Evolutionary conservation across 164 flowering plant genomes (phyloP).

Genomic region (Amborella trichopoda): DNA sequence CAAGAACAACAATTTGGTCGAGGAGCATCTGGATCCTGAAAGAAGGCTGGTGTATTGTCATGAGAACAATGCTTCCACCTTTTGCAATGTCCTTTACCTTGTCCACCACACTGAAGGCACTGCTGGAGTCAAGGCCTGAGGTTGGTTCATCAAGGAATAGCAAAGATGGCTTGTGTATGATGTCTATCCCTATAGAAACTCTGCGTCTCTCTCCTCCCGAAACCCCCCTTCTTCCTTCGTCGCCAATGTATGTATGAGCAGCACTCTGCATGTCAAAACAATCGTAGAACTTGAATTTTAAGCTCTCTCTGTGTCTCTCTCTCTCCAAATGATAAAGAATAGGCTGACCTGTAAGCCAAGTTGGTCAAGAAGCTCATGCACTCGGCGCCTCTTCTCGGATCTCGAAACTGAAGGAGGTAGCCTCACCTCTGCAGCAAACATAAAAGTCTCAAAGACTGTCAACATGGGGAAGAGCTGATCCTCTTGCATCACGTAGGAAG

Average conservation of each 20-base stretch:
- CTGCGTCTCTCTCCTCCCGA: slow-evolving; percentile 76
- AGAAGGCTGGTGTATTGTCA: slow-evolving; percentile 86
- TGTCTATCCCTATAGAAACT: slow-evolving; percentile 77
- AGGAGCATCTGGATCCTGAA: slow-evolving; percentile 66
- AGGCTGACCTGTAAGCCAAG: slow-evolving; percentile 50
- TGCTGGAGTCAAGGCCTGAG: slow-evolving; percentile 72
- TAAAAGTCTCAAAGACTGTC: slow-evolving; percentile 68
- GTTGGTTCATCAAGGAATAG: slow-evolving; percentile 81
- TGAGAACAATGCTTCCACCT: slow-evolving; percentile 66
- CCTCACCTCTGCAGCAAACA: slow-evolving; percentile 81
- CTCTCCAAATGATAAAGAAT: background rate
- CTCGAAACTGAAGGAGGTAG: slow-evolving; percentile 63
- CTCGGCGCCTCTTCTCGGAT: slow-evolving; percentile 53
- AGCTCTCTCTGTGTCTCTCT: background rate
- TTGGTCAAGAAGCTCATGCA: slow-evolving; percentile 52
- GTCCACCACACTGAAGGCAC: slow-evolving; percentile 72
- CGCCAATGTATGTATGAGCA: slow-evolving; percentile 57
- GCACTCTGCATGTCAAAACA: slow-evolving; percentile 21
- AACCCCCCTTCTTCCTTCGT: slow-evolving; percentile 68
- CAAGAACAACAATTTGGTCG: slow-evolving; percentile 54
- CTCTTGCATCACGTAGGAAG: slow-evolving; percentile 86
- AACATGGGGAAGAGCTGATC: slow-evolving; percentile 80
- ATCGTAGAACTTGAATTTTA: background rate
- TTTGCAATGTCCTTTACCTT: slow-evolving; percentile 64
- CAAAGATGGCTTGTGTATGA: slow-evolving; percentile 67